Evolutionary conservation across 257 asterid genomes (phyloP), one percentile per base, ranked within the genome.

Genomic region (Solanum clarkiae): DNA sequence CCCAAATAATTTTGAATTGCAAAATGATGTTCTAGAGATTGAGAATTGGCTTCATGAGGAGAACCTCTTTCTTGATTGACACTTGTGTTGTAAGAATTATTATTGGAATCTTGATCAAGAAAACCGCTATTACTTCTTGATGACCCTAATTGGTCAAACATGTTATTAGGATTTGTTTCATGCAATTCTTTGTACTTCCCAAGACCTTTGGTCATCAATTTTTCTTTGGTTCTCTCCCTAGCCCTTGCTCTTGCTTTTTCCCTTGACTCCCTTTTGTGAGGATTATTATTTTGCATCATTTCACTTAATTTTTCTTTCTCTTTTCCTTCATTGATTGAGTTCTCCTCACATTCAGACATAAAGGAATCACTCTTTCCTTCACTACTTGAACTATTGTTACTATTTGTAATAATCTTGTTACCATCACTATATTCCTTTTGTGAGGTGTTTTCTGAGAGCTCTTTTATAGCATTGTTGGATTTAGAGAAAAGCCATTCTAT

Each of bases 401-500:
- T 80, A 16, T 16, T 70, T 40, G 42, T 53, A 53, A 8, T 36
- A 79, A 26, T 79, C 26, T 26, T 53, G 82, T 79, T 79, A 53
- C 82, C 65, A 26, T 77, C 82, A 59, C 70, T 29, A 54, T 84
- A 42, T 11, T 79, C 72, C n/a, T 70, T 88, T 80, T 86, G 89
- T 51, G 80, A 86, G 44, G 59, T 81, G n/a, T 86, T 89, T 24
- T 80, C 57, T 74, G 59, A 51, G 68, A 94, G 89, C 59, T 94
- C 93, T 74, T 89, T 88, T 84, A 94, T 93, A 15, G 94, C 93
- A 84, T 87, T 86, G 47, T 89, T 91, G 17, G 98, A 93, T 26
- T 93, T 90, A 2, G 88, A 77, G 13, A 94, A 92, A 20, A 94
- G 89, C 98, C 98, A 94, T 88, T 93, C 97, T 2, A 94, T 94